Conservation (phyloP, 2,329 filamentous ascomycete species). For the Colletotrichum lupini region DNA sequence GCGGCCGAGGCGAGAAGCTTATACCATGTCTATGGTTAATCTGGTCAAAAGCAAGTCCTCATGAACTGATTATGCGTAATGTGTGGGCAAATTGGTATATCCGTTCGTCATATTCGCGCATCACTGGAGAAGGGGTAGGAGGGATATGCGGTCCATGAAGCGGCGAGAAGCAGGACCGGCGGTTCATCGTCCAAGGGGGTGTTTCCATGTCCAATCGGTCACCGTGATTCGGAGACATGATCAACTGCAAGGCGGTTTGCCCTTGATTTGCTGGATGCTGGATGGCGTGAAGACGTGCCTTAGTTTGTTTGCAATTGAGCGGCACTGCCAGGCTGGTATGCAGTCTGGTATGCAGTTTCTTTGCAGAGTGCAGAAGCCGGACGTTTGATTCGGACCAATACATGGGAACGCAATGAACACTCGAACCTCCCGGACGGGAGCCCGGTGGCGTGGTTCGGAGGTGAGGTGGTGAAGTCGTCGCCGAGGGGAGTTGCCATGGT, state of each 20-base stretch:
- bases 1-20: neutral
- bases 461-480: constrained; percentile 16
- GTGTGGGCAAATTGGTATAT: neutral
- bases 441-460: constrained; percentile 34
- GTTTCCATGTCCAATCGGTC: constrained; percentile 14
- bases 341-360: constrained; percentile 6
- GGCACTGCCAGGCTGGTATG: constrained; percentile 19
- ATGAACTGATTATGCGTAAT: constrained; percentile 23
- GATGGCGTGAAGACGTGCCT: neutral
- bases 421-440: constrained; percentile 33
- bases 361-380: constrained; percentile 27
- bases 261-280: neutral
- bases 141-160: neutral
- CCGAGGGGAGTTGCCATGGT: neutral
- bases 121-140: neutral
- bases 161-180: neutral
- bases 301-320: constrained; percentile 18
- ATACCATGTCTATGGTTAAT: constrained; percentile 6
- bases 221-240: constrained; percentile 10
- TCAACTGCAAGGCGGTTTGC: neutral
- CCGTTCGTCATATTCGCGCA: neutral
- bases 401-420: constrained; percentile 33
- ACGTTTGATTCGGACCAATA: constrained; percentile 31
- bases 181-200: neutral
- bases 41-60: constrained; percentile 12